phyloP scores from a whole-genome alignment of 2,329 filamentous ascomycete species.

The Scedosporium boydii region DNA sequence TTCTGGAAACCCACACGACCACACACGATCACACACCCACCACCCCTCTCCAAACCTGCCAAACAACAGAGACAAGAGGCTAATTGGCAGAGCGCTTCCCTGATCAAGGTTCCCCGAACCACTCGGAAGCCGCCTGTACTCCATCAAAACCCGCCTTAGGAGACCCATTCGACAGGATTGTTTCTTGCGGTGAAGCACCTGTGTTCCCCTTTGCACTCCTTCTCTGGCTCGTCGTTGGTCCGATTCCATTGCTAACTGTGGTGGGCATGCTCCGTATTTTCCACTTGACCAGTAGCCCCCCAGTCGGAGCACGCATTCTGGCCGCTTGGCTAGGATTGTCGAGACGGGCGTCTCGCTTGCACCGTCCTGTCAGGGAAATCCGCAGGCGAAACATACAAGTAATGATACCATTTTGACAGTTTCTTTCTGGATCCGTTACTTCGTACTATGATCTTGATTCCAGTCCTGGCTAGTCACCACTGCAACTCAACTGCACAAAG shows the following conservation, averaged over 20 bases:
- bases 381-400: not conserved
- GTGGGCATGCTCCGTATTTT: not conserved
- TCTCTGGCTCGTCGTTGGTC: not conserved
- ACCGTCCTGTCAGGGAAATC: not conserved
- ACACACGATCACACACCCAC: not conserved
- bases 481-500: not conserved
- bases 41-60: not conserved
- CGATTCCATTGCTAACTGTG: not conserved
- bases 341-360: not conserved
- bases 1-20: not conserved
- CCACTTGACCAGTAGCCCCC: not conserved
- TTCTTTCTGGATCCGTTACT: not conserved
- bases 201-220: not conserved
- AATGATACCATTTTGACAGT: not conserved
- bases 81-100: not conserved
- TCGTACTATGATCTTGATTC: not conserved
- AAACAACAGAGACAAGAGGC: not conserved
- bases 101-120: conserved; percentile 2
- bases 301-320: not conserved
- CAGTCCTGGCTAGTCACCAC: no score
- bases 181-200: not conserved
- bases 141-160: not conserved
- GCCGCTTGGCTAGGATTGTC: not conserved
- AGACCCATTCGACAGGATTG: not conserved
- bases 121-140: not conserved